Conservation (phyloP, 352 stramenopile species). For the Globisporangium canariense region DNA sequence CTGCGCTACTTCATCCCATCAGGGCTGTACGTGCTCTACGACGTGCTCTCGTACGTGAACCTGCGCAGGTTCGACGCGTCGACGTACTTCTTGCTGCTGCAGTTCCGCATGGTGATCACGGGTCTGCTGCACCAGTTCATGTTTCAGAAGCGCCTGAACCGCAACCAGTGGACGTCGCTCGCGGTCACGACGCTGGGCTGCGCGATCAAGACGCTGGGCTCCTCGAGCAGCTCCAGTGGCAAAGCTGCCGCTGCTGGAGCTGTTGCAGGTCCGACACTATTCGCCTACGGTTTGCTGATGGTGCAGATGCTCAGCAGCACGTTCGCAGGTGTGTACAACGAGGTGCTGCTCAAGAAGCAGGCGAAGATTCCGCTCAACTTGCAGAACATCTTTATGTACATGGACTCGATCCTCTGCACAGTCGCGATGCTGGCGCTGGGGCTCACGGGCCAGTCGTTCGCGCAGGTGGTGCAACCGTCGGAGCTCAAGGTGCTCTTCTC, state of each 20-base stretch:
- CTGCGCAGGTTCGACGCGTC: constrained; percentile 65
- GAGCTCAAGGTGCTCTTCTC: constrained; percentile 68
- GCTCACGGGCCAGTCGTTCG: constrained; percentile 64
- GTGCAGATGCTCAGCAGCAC: constrained; percentile 80
- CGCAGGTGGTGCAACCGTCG: constrained; percentile 39
- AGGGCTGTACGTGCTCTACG: constrained; percentile 77
- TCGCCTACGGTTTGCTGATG: constrained; percentile 59
- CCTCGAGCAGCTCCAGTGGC: constrained; percentile 7
- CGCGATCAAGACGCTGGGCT: constrained; percentile 68
- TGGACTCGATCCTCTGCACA: constrained; percentile 76
- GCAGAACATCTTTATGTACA: constrained; percentile 86
- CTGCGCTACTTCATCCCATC: constrained; percentile 74
- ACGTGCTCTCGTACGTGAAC: constrained; percentile 84
- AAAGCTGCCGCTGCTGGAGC: background rate
- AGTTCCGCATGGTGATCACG: constrained; percentile 81
- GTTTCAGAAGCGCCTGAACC: constrained; percentile 69
- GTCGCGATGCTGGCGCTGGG: constrained; percentile 60
- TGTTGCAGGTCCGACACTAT: constrained; percentile 22
- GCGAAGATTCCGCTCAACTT: constrained; percentile 64
- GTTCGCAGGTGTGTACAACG: constrained; percentile 83
- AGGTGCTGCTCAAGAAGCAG: constrained; percentile 79
- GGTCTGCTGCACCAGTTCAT: constrained; percentile 74
- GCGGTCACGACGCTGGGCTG: constrained; percentile 68
- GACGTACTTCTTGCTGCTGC: constrained; percentile 76
- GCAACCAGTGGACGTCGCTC: constrained; percentile 76